phyloP scores from a whole-genome alignment of 768 basidiomycete genomes.

The Suillus bovinus region DNA sequence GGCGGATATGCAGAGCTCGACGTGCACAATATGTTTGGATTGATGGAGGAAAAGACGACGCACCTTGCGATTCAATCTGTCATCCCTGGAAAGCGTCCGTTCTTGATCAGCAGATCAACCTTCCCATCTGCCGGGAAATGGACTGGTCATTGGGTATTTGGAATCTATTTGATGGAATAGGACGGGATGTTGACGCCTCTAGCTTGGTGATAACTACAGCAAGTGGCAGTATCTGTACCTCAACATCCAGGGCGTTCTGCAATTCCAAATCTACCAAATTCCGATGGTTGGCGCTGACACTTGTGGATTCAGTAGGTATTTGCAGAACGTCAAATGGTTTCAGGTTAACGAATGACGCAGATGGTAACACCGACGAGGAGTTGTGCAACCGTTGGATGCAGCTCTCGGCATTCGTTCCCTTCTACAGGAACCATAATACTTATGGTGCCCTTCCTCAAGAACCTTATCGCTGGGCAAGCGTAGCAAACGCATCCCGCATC shows the following conservation, averaged over 20 bases:
- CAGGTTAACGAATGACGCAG: neutral
- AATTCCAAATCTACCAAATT: conserved; percentile 83
- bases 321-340: neutral
- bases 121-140: conserved; percentile 69
- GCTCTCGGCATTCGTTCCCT: conserved; percentile 79
- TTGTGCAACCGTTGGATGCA: conserved; percentile 87
- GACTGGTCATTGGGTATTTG: conserved; percentile 67
- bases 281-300: conserved; percentile 85
- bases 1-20: conserved; percentile 65
- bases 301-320: conserved; percentile 31
- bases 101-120: conserved; percentile 69
- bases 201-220: conserved; percentile 79
- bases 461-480: conserved; percentile 80
- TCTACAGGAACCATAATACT: conserved; percentile 79
- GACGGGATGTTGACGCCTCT: neutral
- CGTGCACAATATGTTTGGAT: conserved; percentile 69
- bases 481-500: conserved; percentile 68
- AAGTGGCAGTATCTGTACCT: conserved; percentile 72
- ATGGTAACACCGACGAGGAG: conserved; percentile 70
- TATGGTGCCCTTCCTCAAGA: conserved; percentile 72
- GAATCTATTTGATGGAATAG: conserved; percentile 5
- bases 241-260: conserved; percentile 73
- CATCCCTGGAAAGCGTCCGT: conserved; percentile 62
- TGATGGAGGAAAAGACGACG: conserved; percentile 71
- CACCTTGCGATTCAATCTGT: conserved; percentile 57